phyloP scores from a whole-genome alignment of 2,329 filamentous ascomycete species.

The Aspergillus sp. region DNA sequence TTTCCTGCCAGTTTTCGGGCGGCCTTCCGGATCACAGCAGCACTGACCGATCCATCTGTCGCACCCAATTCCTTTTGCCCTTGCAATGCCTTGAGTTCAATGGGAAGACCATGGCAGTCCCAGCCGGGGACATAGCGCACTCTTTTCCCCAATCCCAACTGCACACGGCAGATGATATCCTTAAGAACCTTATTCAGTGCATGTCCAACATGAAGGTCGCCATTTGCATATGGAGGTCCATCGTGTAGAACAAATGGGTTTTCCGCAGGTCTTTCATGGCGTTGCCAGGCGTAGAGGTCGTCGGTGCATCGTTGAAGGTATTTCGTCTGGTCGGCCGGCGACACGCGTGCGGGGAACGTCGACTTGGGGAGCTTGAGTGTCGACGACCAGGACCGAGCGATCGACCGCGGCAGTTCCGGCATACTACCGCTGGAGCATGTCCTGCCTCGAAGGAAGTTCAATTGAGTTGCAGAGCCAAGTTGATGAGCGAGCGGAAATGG shows the following conservation, averaged over 20 bases:
- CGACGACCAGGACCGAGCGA: constrained; percentile 60
- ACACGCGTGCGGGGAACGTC: constrained; percentile 56
- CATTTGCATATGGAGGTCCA: constrained; percentile 96
- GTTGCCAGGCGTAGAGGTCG: constrained; percentile 87
- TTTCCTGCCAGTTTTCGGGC: constrained; percentile 52
- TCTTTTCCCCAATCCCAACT: constrained; percentile 70
- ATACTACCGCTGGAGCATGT: constrained; percentile 31
- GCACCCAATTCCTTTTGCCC: constrained; percentile 35
- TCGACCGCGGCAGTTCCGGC: constrained; percentile 30
- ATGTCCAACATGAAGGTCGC: constrained; percentile 84
- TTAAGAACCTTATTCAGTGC: constrained; percentile 96
- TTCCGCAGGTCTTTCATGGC: constrained; percentile 45
- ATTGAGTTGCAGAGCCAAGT: neutral
- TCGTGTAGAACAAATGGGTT: constrained; percentile 80
- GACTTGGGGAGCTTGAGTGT: constrained; percentile 72
- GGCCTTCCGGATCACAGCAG: constrained; percentile 48
- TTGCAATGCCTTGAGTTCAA: constrained; percentile 90
- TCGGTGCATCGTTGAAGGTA: constrained; percentile 76
- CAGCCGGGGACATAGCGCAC: constrained; percentile 86
- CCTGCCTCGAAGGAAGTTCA: constrained; percentile 4
- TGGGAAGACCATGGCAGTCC: constrained; percentile 97
- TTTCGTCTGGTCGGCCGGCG: constrained; percentile 42
- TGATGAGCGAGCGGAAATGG: no score
- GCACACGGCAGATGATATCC: constrained; percentile 80
- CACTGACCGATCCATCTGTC: constrained; percentile 23